Conservation (phyloP, 2,329 filamentous ascomycete genomes). For the Trichoderma simmonsii region DNA sequence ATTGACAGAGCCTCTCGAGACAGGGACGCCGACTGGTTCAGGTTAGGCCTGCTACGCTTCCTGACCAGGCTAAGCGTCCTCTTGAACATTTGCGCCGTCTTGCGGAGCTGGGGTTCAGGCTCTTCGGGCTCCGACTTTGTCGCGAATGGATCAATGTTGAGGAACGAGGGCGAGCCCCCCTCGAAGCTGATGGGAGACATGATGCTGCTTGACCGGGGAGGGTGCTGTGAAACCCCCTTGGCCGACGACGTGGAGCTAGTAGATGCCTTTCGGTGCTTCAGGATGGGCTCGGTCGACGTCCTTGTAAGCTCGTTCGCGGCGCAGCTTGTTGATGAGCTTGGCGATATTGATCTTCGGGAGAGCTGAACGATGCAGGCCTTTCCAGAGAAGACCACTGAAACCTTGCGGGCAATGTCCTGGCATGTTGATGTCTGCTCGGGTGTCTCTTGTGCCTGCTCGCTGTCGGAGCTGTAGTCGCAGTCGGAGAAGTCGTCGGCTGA, state of each 20-base stretch:
- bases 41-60: constrained; percentile 52
- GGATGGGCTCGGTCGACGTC: constrained; percentile 32
- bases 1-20: constrained; percentile 35
- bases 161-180: constrained; percentile 45
- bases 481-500: constrained; percentile 59
- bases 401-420: constrained; percentile 55
- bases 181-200: constrained; percentile 32
- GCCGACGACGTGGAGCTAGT: constrained; percentile 35
- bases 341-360: constrained; percentile 43
- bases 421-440: constrained; percentile 40
- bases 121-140: constrained; percentile 34
- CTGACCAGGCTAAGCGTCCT: constrained; percentile 53
- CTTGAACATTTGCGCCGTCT: constrained; percentile 48
- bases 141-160: constrained; percentile 54
- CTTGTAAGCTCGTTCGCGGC: constrained; percentile 28
- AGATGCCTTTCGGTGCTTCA: constrained; percentile 31
- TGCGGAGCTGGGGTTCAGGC: constrained; percentile 36
- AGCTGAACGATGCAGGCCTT: constrained; percentile 58
- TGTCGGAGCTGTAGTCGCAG: constrained; percentile 48
- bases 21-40: constrained; percentile 38
- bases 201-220: constrained; percentile 45
- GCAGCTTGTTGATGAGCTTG: constrained; percentile 36
- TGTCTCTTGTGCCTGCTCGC: constrained; percentile 31
- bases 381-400: constrained; percentile 58
- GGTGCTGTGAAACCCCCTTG: constrained; percentile 34